Evolutionary conservation across 129 eudicot genomes (phyloP).

Genomic region (Gnaphalium uliginosum): DNA sequence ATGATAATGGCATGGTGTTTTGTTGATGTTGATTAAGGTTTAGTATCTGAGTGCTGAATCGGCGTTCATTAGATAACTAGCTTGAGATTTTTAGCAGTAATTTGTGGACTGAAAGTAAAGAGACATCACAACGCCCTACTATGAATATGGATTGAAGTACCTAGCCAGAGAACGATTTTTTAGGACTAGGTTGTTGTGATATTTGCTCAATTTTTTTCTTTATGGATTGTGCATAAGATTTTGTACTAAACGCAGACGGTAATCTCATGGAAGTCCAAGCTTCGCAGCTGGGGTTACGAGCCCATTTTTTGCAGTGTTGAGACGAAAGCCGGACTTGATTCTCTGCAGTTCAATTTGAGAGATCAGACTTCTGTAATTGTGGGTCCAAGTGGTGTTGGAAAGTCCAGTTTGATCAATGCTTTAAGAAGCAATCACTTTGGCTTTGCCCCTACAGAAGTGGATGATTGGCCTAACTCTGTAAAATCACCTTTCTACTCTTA

Average conservation of each 20-base stretch:
- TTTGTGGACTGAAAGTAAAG: not conserved
- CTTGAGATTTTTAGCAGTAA: not conserved
- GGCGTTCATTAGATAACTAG: not conserved
- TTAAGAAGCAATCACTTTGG: constrained; percentile 53
- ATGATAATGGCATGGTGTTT: not conserved
- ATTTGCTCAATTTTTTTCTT: not conserved
- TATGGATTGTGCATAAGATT: constrained; percentile 13
- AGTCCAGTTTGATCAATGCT: constrained; percentile 89
- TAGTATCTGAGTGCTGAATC: not conserved
- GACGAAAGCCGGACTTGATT: constrained; percentile 65
- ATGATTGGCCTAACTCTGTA: constrained; percentile 60
- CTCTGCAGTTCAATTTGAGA: constrained; percentile 62
- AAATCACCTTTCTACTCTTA: constrained; percentile 21
- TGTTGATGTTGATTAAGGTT: not conserved
- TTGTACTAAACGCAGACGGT: constrained; percentile 47
- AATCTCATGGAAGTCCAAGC: constrained; percentile 74
- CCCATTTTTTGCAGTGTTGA: constrained; percentile 85
- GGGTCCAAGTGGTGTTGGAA: constrained; percentile 99
- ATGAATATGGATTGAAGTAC: not conserved
- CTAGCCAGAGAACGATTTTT: not conserved
- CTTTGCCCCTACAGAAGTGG: constrained; percentile 41
- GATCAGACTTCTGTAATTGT: constrained; percentile 86
- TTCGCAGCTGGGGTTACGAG: constrained; percentile 81
- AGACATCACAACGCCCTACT: not conserved
- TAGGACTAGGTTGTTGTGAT: not conserved